phyloP scores from a whole-genome alignment of 75 land plant species.

The Adiantum capillusveneris region DNA sequence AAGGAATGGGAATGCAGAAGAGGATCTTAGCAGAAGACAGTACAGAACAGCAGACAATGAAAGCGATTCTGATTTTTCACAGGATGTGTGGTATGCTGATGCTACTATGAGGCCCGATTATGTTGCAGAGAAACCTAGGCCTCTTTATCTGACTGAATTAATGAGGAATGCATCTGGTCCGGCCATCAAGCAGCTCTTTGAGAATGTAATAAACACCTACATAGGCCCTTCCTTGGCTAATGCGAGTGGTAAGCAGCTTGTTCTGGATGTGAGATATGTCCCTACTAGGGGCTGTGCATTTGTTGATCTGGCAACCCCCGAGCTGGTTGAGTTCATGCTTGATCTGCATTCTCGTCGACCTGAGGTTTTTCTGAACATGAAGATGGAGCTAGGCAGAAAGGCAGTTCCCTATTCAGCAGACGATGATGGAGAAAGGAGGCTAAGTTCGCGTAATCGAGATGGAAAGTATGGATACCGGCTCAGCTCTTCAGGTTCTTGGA shows the following conservation, averaged over 20 bases:
- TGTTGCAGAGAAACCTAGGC: slow-evolving; percentile 13
- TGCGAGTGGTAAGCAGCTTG: slow-evolving; percentile 13
- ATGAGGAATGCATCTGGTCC: slow-evolving; percentile 17
- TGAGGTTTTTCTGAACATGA: slow-evolving; percentile 26
- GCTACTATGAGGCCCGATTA: neutral
- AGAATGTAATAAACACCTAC: slow-evolving; percentile 19
- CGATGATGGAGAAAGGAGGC: slow-evolving; percentile 1
- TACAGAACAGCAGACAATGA: neutral
- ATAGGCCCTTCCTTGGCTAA: slow-evolving; percentile 20
- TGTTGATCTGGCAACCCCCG: slow-evolving; percentile 30
- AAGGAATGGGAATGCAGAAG: neutral
- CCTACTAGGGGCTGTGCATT: slow-evolving; percentile 27
- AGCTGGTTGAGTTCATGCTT: slow-evolving; percentile 34
- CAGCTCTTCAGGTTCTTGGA: neutral
- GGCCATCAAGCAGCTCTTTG: slow-evolving; percentile 21
- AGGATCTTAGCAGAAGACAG: neutral
- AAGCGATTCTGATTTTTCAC: slow-evolving; percentile 6
- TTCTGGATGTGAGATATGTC: slow-evolving; percentile 24
- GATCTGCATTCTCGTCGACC: slow-evolving; percentile 22
- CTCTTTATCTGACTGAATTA: slow-evolving; percentile 26
- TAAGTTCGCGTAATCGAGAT: neutral
- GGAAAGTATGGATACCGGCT: neutral
- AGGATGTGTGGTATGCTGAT: neutral
- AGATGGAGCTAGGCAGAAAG: slow-evolving; percentile 29
- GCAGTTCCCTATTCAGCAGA: slow-evolving; percentile 1